phyloP scores from a whole-genome alignment of 768 basidiomycete species.

The Coprinellus aureogranulatus region DNA sequence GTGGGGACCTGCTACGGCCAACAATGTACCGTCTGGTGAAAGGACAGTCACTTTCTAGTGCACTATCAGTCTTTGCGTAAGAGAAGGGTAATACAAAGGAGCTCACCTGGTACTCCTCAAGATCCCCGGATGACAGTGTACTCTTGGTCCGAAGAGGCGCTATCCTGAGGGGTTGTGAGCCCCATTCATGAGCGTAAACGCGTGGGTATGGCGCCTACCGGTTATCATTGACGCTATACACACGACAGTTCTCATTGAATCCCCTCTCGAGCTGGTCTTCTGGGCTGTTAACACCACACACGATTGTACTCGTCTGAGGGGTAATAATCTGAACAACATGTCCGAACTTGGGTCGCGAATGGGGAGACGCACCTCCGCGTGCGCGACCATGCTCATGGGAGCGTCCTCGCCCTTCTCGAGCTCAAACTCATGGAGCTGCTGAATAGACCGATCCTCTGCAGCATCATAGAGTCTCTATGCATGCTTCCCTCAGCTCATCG shows the following conservation, averaged over 20 bases:
- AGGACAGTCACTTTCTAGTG: slow-evolving; percentile 82
- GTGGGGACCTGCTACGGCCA: slow-evolving; percentile 73
- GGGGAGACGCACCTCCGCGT: slow-evolving; percentile 48
- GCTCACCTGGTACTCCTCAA: slow-evolving; percentile 83
- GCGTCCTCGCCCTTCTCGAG: slow-evolving; percentile 84
- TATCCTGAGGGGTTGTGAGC: slow-evolving; percentile 41
- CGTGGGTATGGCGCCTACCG: slow-evolving; percentile 44
- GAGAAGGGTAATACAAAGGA: not conserved
- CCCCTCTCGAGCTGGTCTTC: slow-evolving; percentile 58
- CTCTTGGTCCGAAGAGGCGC: slow-evolving; percentile 46
- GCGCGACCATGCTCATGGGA: slow-evolving; percentile 90
- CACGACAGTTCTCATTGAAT: slow-evolving; percentile 82
- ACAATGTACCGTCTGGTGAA: slow-evolving; percentile 61
- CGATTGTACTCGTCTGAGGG: slow-evolving; percentile 48
- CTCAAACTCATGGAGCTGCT: slow-evolving; percentile 65
- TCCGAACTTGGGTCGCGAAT: not conserved
- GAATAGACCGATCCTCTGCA: slow-evolving; percentile 48
- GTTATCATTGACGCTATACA: slow-evolving; percentile 56
- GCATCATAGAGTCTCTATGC: slow-evolving; percentile 69
- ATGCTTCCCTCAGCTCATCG: not conserved
- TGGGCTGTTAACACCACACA: slow-evolving; percentile 87
- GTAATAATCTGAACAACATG: slow-evolving; percentile 2
- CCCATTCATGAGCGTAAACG: not conserved
- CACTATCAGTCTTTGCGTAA: slow-evolving; percentile 12
- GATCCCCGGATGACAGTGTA: slow-evolving; percentile 59